These are phyloP conservation scores for Amphicarpaea edgeworthii DNA, from an alignment of 306 rosid species.

Conservation along the genomic window DNA sequence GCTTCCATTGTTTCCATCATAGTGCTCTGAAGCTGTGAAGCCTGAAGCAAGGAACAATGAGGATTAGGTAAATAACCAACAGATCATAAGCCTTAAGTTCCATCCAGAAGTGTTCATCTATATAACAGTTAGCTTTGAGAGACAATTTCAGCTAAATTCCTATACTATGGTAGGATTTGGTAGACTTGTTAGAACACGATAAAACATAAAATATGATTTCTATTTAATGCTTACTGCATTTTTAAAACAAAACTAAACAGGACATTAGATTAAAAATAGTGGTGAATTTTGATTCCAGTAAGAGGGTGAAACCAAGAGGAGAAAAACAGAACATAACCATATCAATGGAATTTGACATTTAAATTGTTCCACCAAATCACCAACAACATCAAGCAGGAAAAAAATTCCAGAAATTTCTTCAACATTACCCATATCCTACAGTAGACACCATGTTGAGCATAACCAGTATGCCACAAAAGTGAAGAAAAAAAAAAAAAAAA, in stretches of 20 bases:
- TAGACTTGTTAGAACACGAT: not conserved
- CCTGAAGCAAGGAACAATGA: constrained; percentile 59
- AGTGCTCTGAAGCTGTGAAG: constrained; percentile 83
- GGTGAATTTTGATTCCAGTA: constrained; percentile 1
- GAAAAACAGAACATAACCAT: not conserved
- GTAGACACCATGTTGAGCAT: constrained; percentile 18
- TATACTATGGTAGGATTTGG: not conserved
- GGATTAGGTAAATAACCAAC: constrained; percentile 30
- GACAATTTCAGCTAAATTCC: constrained; percentile 3
- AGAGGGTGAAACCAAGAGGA: constrained; percentile 19
- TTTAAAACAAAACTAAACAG: not conserved
- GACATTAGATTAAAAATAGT: not conserved
- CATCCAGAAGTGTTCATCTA: constrained; percentile 23
- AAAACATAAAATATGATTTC: not conserved
- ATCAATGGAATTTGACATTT: not conserved
- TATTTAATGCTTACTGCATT: not conserved
- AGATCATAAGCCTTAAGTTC: constrained; percentile 11
- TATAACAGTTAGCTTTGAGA: not conserved
- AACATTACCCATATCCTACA: constrained; percentile 19
- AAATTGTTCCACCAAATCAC: constrained; percentile 22
- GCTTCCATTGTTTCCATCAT: constrained; percentile 99
- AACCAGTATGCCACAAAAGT: constrained; percentile 14
- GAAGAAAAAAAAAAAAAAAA: constrained; percentile 37
- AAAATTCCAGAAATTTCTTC: constrained; percentile 11
- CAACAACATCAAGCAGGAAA: constrained; percentile 26